Evolutionary conservation across 2,329 filamentous ascomycete species (phyloP), one percentile per base, ranked within the genome.

Genomic region (Cladophialophora exuberans): DNA sequence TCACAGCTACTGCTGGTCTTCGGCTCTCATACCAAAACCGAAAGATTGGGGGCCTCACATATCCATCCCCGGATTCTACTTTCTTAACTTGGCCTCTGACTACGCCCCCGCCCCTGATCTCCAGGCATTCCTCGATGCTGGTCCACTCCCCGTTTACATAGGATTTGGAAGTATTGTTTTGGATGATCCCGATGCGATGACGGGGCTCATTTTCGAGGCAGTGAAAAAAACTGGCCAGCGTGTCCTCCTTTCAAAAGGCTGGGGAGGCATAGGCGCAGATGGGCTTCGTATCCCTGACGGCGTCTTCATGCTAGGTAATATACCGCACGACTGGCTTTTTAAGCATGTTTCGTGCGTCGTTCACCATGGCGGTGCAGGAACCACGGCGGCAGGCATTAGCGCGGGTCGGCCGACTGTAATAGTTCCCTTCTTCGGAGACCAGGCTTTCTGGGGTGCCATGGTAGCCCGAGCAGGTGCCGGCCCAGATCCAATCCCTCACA

Each of bases 1-100:
- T 0, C 89, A 89, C 63, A 96, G 92, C 0, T 97, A 97, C 68
- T 93, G 91, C 71, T 96, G 92, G 91, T 91, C 88, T 0, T 87
- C 88, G 0, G 82, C 87, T 1, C 73, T 93, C 39, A 88, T 91
- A 13, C 83, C 86, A 0, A 90, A 90, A 63, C 88, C 89, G 0
- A 80, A 80, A 30, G 89, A 93, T 67, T 93, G 89, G 89, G 81
- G 79, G 0, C 70, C 77, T 3, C 79, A 89, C 52, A 86, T 93
- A 43, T 83, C 83, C 49, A 82, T 93, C 18, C 83, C 86, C 2
- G 89, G 89, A 0, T 92, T 91, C 70, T 90, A 80, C 69, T 90
- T 91, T 63, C 79, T 91, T 6, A 81, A 87, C 46, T 72, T 87
- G 10, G 83, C 85, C 1, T 82, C 82, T 0, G 79, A 80, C 2